Conservation (phyloP, 768 basidiomycete genomes). For the Strobilomyces dryophilus region DNA sequence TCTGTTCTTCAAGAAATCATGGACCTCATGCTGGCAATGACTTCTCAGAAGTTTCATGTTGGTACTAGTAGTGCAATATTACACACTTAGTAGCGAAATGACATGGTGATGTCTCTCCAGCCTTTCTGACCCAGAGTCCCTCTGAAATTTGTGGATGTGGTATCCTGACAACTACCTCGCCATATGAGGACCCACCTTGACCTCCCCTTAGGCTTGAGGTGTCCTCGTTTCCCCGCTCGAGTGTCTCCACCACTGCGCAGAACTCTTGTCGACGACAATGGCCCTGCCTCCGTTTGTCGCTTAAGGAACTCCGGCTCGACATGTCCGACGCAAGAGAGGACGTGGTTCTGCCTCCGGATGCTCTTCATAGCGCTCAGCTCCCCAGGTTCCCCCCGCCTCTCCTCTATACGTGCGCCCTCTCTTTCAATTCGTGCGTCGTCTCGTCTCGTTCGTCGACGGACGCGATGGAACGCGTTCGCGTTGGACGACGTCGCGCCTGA, state of each 20-base stretch:
- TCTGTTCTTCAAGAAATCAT: too few relatives aligned
- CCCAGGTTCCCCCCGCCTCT: background rate
- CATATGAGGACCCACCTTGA: conserved; percentile 22
- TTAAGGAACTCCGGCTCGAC: conserved; percentile 19
- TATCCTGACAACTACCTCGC: conserved; percentile 16
- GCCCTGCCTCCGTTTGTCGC: conserved; percentile 8
- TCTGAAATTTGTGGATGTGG: conserved; percentile 22
- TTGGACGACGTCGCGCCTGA: conserved; percentile 17
- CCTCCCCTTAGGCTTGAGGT: conserved; percentile 19
- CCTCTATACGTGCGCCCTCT: conserved; percentile 16
- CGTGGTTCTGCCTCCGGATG: conserved; percentile 4
- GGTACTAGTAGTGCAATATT: too few relatives aligned
- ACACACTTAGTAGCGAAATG: too few relatives aligned
- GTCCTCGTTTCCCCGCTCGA: conserved; percentile 8
- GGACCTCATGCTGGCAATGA: too few relatives aligned
- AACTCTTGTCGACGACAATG: conserved; percentile 6
- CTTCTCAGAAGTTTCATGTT: too few relatives aligned
- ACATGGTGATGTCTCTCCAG: too few relatives aligned
- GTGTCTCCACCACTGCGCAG: conserved; percentile 17
- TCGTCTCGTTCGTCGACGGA: conserved; percentile 18
- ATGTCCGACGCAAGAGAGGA: conserved; percentile 16
- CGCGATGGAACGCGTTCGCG: conserved; percentile 8
- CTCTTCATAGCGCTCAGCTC: conserved; percentile 11
- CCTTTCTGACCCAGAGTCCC: too few relatives aligned
- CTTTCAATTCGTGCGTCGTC: conserved; percentile 10